Percentiles rank a stretch among this genome's conserved stretches.
phyloP scores from a whole-genome alignment of 805 yeast genomes.

The Suhomyces xylopsoci region DNA sequence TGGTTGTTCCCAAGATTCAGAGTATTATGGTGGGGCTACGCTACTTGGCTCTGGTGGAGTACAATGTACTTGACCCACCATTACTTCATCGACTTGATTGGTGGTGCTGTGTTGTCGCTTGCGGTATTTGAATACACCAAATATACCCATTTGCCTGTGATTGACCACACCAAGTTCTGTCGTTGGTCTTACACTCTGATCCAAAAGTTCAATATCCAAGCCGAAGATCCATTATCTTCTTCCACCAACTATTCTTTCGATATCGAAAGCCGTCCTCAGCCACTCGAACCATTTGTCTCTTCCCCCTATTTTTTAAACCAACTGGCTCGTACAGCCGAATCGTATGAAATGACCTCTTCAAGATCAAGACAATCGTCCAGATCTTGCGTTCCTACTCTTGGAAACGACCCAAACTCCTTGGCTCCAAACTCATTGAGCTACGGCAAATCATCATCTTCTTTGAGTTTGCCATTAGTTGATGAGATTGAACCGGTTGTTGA shows the following conservation, averaged over 20 bases:
- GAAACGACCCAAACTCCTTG: background rate
- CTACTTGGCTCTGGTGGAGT: slow-evolving; percentile 96
- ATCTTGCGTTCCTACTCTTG: slow-evolving; percentile 11
- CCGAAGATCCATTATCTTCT: slow-evolving; percentile 30
- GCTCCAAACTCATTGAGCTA: slow-evolving; percentile 12
- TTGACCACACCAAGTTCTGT: slow-evolving; percentile 51
- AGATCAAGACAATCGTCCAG: slow-evolving; percentile 31
- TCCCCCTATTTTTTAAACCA: slow-evolving; percentile 10
- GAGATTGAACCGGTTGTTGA: background rate
- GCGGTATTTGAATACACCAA: slow-evolving; percentile 67
- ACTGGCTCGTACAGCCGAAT: slow-evolving; percentile 6
- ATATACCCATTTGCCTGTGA: slow-evolving; percentile 63
- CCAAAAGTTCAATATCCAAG: slow-evolving; percentile 21
- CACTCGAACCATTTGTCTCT: background rate
- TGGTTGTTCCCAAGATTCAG: slow-evolving; percentile 75
- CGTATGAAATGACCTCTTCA: slow-evolving; percentile 22
- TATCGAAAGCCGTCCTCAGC: slow-evolving; percentile 4
- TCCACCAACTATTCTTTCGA: background rate
- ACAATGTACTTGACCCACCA: slow-evolving; percentile 98
- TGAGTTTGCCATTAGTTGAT: slow-evolving; percentile 2
- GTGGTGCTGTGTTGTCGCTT: slow-evolving; percentile 85
- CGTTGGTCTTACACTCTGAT: slow-evolving; percentile 62
- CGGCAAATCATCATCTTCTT: slow-evolving; percentile 12
- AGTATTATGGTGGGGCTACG: slow-evolving; percentile 69
- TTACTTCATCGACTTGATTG: slow-evolving; percentile 87